Base-by-base conservation (phyloP, 768 basidiomycete species). In the Russula olivacea region DNA sequence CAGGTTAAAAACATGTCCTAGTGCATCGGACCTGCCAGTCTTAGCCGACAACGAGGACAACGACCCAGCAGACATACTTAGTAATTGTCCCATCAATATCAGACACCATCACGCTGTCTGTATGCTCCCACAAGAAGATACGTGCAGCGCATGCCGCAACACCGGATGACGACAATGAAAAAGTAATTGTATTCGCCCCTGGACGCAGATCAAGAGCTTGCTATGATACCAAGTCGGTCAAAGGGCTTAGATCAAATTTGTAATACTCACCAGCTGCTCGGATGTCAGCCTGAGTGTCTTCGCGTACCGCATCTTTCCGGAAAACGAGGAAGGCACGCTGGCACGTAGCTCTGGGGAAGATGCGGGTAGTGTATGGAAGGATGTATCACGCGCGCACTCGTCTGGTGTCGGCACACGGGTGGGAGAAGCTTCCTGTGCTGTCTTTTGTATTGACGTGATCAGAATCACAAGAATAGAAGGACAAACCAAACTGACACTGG, bases 71-170 rank as follows among this genome's bases (percentile, higher is more conserved):
- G 2, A 70, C 83, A 25, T 67, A 96, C 93, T 98, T 98, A 10
- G 97, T 99, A 71, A 99, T 99, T 1, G 96, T 99, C 7, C 97
- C 97, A 71, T 99, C 97, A 64, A 99, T 98, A 71, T 99, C 97
- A 47, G 94, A 97, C 45, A 99, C 85, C 28, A 99, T 90, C 23
- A 99, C 84, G 3, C 82, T 80, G 70, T 97, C 94, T 2, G 86
- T 86, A n/a, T 86, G 83, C 61, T 98, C 91, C 95, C 94, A 98
- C 25, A 98, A 80, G 68, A 99, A 99, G 64, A 99, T 91, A 5
- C 93, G 82, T 21, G 97, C 92, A 2, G 93, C 87, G 63, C 94
- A 96, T 3, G 89, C 91, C 2, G 90, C 83, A 1, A 80, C 81
- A 5, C 91, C 91, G 1, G 90, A 86, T 3, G 89, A 82, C 14